A percentile compares a stretch with the other conserved stretches of the same genome.
phyloP scores from a whole-genome alignment of 495 filamentous ascomycete species.

The Ascobolus immersus region DNA sequence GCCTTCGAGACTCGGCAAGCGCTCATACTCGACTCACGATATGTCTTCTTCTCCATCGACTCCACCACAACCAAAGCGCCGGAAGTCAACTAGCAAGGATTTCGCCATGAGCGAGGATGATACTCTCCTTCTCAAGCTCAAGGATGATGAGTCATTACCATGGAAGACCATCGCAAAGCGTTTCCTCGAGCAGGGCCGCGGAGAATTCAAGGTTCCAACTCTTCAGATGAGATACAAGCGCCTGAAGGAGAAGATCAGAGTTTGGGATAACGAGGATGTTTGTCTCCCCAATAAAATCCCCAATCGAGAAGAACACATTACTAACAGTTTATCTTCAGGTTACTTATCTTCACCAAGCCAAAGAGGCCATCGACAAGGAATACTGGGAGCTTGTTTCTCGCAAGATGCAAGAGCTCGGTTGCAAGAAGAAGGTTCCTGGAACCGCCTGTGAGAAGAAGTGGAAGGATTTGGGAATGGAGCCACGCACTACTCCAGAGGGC shows the following conservation, averaged over 20 bases:
- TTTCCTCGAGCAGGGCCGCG: constrained; percentile 35
- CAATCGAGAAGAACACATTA: no score
- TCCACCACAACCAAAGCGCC: no score
- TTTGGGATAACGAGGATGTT: constrained; percentile 45
- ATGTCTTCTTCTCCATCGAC: no score
- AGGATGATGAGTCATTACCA: constrained; percentile 39
- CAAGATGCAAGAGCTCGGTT: constrained; percentile 15
- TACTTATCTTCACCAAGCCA: constrained; percentile 15
- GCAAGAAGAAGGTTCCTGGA: constrained; percentile 17
- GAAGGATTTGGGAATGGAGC: no score
- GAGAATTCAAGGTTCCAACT: constrained; percentile 39
- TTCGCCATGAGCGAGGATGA: constrained; percentile 44
- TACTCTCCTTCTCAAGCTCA: constrained; percentile 35
- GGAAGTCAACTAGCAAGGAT: no score
- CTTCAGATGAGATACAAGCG: constrained; percentile 50
- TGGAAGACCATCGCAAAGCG: constrained; percentile 44
- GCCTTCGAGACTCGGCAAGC: no score
- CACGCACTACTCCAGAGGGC: no score
- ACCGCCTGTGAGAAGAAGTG: constrained; percentile 17
- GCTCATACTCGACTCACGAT: no score
- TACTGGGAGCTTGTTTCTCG: constrained; percentile 16
- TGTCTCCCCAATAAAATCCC: constrained; percentile 12
- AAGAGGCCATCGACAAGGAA: constrained; percentile 14
- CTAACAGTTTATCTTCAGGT: no score
- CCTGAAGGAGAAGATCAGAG: constrained; percentile 34